Base-by-base conservation (phyloP, 2,329 filamentous ascomycete species). In the Parafenestella ontariensis region DNA sequence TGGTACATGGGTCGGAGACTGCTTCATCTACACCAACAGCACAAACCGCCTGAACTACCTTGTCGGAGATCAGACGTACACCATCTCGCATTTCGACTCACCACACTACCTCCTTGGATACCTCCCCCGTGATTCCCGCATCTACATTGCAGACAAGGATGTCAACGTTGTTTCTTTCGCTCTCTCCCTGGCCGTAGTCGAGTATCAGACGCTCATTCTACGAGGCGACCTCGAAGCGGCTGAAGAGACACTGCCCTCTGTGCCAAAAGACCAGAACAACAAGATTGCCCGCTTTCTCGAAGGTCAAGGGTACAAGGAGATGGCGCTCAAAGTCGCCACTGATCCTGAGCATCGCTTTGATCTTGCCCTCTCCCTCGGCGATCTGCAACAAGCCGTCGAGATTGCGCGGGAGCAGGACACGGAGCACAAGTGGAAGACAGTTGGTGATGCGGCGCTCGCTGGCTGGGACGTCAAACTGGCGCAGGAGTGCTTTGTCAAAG, bases 381-480 rank as follows among this genome's bases (percentile, higher is more conserved):
- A 95, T 60, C 85, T 98, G 13, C 85, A 93, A 36, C 90, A 94
- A 69, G 94, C 94, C 0, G 84, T 96, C 3, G 88, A 92, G 56
- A 87, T 98, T 46, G 94, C 95, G 6, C 85, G 88, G 36, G 83
- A 90, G 74, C 90, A 92, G 10, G 89, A 97, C 61, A 90, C 88
- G 1, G 95, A 98, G 75, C 94, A 98, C 79, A 96, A 96, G 79
- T 99, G 95, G 95, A 98, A 98, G 84, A 93, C 87, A 3, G 91
- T 99, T 4, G 95, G 95, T 56, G 95, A 99, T 67, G 90, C 93
- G 1, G 95, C 95, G 1, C 84, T 99, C 36, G 80, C 87, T 9
- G 89, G 82, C 1, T 99, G 94, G 95, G 89, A 99, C 68, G 84
- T 99, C 29, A 82, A 85, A 5, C 85, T 98, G 2, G 95, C 95